phyloP scores from a whole-genome alignment of 2,329 filamentous ascomycete species.

The Trichoderma hamatum region DNA sequence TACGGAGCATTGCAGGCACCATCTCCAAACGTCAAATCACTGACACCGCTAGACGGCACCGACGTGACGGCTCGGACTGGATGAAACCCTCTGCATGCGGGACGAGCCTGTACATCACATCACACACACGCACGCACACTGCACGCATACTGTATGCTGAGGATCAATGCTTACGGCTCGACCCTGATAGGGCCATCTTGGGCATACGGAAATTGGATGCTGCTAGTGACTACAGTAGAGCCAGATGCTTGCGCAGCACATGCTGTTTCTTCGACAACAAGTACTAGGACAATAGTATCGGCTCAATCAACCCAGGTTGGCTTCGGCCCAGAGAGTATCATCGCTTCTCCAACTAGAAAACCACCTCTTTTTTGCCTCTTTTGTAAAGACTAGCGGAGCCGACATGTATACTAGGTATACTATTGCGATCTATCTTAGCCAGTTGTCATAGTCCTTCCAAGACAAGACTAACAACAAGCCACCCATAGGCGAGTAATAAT shows the following conservation, averaged over 20 bases:
- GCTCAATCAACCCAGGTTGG: neutral
- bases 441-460: neutral
- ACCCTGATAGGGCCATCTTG: neutral
- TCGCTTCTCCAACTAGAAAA: neutral
- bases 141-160: neutral
- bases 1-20: neutral
- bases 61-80: slow-evolving; percentile 9
- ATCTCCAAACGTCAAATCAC: neutral
- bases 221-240: neutral
- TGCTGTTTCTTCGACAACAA: neutral
- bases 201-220: neutral
- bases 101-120: slow-evolving; percentile 14
- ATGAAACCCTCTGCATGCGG: slow-evolving; percentile 23
- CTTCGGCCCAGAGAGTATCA: neutral
- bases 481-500: neutral
- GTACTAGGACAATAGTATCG: neutral
- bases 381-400: neutral
- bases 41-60: slow-evolving; percentile 6
- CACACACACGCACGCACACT: neutral
- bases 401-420: neutral
- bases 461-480: neutral
- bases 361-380: neutral
- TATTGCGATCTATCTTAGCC: neutral
- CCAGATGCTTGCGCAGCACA: too few relatives aligned
- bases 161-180: neutral